phyloP scores from a whole-genome alignment of 495 filamentous ascomycete genomes.

The Ascodesmis nigricans region DNA sequence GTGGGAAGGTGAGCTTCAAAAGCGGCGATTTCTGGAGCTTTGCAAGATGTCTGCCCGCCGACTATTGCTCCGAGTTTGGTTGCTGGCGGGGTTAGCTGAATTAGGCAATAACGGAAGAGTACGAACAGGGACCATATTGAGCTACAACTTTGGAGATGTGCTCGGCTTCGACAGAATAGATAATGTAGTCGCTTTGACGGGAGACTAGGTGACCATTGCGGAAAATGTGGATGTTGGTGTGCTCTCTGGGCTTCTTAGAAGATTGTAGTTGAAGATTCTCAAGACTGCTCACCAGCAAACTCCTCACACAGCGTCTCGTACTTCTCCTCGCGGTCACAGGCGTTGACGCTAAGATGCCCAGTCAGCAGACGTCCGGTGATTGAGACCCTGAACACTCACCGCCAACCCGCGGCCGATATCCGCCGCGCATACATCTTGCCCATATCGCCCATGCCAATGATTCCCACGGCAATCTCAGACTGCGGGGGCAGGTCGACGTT shows the following conservation, averaged over 20 bases:
- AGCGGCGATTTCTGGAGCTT: conserved; percentile 83
- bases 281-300: conserved; percentile 39
- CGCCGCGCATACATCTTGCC: conserved; percentile 93
- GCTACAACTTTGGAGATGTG: conserved; percentile 66
- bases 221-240: conserved; percentile 46
- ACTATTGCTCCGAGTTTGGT: conserved; percentile 87
- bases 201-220: conserved; percentile 89
- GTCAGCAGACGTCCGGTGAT: too few relatives aligned
- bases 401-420: conserved; percentile 81
- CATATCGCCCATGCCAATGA: conserved; percentile 99
- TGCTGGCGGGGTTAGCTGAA: conserved; percentile 31
- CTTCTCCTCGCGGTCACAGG: conserved; percentile 74
- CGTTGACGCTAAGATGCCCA: conserved; percentile 48
- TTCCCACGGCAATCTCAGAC: conserved; percentile 36
- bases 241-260: conserved; percentile 9
- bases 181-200: conserved; percentile 82
- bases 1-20: conserved; percentile 72
- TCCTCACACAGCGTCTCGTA: conserved; percentile 54
- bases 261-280: conserved; percentile 23
- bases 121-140: conserved; percentile 74
- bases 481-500: background rate
- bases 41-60: conserved; percentile 94
- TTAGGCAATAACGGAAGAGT: conserved; percentile 6
- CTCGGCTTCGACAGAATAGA: conserved; percentile 93
- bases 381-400: conserved; percentile 33